Evolutionary conservation across 306 rosid genomes (phyloP), one percentile per base, ranked within the genome.

Genomic region (Gynostemma pentaphyllum): DNA sequence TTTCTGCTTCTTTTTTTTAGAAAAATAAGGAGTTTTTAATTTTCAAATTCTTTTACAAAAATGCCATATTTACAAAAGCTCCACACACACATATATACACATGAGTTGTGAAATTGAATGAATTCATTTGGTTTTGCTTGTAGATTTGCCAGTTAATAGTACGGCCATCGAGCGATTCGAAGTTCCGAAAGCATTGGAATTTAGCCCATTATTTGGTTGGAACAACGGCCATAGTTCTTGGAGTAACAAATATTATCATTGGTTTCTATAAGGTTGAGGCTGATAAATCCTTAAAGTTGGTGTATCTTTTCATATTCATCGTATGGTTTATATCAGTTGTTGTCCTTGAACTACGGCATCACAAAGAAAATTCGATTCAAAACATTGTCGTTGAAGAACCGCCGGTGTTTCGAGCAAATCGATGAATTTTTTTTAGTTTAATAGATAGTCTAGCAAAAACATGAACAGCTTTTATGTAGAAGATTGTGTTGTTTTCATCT

Each of bases 121-220:
- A n/a, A n/a, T n/a, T n/a, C n/a, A n/a, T 1, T 7, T 28, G 27
- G 7, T 21, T 42, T 0, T 23, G 1, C 32, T 0, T 23, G 1
- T 45, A 39, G 66, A 49, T 61, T 7, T 61, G 22, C 14, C 66
- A 61, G 49, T 61, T 61, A 21, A 0, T 61, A 4, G 66, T 48
- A 13, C 22, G 66, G 36, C 66, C 66, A 14, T 23, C 66, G 9
- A 23, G 14, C 14, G 66, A 40, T 0, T 61, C 66, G 13, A 61
- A 23, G 40, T 49, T 16, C 36, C 66, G 34, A 9, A 5, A 23
- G 48, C 40, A 22, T 6, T 60, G 65, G 65, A 60, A 60, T n/a
- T 60, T 60, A 6, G 65, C 21, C 36, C 65, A 60, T 45, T 21
- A 60, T 39, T 60, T 46, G 65, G 19, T 60, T 10, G 65, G 65